Conservation (phyloP, 139 green algal genomes). For the Tetradesmus lagerheimii region DNA sequence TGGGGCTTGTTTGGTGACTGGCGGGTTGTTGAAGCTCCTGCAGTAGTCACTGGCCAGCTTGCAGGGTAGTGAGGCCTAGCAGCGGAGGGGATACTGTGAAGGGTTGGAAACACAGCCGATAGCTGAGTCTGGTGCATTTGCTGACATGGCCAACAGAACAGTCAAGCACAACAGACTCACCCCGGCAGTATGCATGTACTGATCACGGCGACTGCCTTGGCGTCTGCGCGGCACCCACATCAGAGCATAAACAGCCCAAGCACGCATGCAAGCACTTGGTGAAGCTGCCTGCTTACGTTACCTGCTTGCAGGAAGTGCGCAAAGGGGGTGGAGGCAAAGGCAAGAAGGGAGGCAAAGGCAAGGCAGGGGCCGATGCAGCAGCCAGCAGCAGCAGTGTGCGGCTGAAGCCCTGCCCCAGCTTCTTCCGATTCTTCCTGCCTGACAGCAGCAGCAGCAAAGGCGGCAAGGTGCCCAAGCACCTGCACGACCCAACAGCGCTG, state of each 20-base stretch:
- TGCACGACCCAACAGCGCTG: conserved; percentile 9
- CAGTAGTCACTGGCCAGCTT: no score
- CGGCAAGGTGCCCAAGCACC: background rate
- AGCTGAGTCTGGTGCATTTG: no score
- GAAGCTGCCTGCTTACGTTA: background rate
- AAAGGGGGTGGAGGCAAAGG: conserved; percentile 21
- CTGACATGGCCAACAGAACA: no score
- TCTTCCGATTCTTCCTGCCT: conserved; percentile 45
- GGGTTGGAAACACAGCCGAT: no score
- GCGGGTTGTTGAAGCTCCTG: no score
- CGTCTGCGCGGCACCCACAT: background rate
- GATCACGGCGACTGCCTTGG: no score
- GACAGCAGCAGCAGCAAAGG: conserved; percentile 32
- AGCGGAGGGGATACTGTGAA: background rate
- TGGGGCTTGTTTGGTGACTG: no score
- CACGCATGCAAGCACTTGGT: no score
- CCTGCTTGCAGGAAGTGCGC: conserved; percentile 10
- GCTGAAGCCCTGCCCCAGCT: conserved; percentile 42
- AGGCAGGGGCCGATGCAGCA: background rate
- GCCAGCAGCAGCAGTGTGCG: background rate
- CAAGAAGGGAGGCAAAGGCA: conserved; percentile 32
- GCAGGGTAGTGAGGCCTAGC: background rate
- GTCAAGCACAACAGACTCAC: no score
- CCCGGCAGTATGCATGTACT: no score
- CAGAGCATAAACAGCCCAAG: no score